These are phyloP conservation scores for Penicillium sp. DNA, from an alignment of 2,329 filamentous ascomycete genomes.

Conservation along the genomic window DNA sequence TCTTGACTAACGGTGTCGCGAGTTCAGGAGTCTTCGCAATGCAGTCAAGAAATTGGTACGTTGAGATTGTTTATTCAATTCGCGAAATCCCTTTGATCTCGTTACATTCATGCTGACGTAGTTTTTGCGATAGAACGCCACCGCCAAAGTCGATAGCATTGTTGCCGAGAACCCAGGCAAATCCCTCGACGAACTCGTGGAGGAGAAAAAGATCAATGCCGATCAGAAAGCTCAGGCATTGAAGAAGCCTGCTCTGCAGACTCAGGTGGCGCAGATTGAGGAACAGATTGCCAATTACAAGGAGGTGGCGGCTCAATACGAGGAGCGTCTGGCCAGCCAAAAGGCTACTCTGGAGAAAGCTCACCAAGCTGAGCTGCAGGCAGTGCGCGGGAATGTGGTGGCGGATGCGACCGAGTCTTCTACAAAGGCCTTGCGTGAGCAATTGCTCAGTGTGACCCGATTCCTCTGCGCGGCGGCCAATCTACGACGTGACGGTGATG, in stretches of 20 bases:
- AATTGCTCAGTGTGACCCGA: constrained; percentile 54
- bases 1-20: constrained; percentile 12
- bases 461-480: constrained; percentile 59
- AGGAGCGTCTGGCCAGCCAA: constrained; percentile 51
- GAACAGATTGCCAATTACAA: constrained; percentile 57
- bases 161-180: constrained; percentile 55
- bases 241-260: constrained; percentile 58
- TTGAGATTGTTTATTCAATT: constrained; percentile 21
- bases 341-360: constrained; percentile 51
- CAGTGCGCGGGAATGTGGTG: constrained; percentile 46
- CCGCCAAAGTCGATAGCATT: constrained; percentile 56
- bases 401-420: constrained; percentile 46
- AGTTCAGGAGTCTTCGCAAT: constrained; percentile 74
- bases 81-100: neutral
- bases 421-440: constrained; percentile 48
- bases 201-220: constrained; percentile 57
- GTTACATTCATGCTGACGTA: constrained; percentile 17
- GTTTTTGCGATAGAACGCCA: constrained; percentile 45
- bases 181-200: constrained; percentile 58
- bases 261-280: constrained; percentile 52
- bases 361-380: constrained; percentile 53
- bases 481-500: constrained; percentile 54
- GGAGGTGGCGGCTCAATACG: constrained; percentile 54
- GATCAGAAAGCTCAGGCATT: constrained; percentile 59
- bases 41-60: constrained; percentile 89